Conservation (phyloP, 202 grass and related monocot genomes). For the Panicum hallii region DNA sequence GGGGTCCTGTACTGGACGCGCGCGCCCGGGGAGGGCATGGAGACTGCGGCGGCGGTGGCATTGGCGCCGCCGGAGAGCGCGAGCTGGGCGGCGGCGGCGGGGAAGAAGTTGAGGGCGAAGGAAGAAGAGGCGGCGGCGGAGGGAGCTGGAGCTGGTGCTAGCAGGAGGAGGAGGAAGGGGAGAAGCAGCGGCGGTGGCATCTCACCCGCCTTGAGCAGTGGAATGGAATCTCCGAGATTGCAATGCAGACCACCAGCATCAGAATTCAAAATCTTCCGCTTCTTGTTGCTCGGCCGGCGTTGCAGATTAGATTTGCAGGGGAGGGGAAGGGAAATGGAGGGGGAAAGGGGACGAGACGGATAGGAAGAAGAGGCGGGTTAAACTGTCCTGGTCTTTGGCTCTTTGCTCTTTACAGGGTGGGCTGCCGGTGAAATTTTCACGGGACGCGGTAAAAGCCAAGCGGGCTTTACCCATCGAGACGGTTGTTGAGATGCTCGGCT, state of each 20-base stretch:
- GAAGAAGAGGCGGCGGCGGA: conserved; percentile 16
- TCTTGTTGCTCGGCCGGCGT: too few relatives aligned
- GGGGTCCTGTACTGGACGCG: conserved; percentile 50
- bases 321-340: too few relatives aligned
- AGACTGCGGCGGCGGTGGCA: conserved; percentile 43
- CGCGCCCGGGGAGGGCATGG: conserved; percentile 47
- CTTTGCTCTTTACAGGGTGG: too few relatives aligned
- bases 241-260: too few relatives aligned
- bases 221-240: too few relatives aligned
- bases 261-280: too few relatives aligned
- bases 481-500: neutral
- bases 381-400: too few relatives aligned
- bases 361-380: too few relatives aligned
- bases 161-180: neutral
- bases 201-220: too few relatives aligned
- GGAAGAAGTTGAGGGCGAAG: conserved; percentile 74
- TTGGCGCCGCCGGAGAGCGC: conserved; percentile 59
- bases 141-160: neutral
- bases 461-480: neutral
- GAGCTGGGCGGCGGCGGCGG: conserved; percentile 51
- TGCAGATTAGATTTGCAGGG: too few relatives aligned
- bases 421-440: neutral
- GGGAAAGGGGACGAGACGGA: too few relatives aligned
- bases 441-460: neutral
- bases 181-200: neutral